Conservation (phyloP, 176 grass and related monocot species). For the Oropetium thomaeum region DNA sequence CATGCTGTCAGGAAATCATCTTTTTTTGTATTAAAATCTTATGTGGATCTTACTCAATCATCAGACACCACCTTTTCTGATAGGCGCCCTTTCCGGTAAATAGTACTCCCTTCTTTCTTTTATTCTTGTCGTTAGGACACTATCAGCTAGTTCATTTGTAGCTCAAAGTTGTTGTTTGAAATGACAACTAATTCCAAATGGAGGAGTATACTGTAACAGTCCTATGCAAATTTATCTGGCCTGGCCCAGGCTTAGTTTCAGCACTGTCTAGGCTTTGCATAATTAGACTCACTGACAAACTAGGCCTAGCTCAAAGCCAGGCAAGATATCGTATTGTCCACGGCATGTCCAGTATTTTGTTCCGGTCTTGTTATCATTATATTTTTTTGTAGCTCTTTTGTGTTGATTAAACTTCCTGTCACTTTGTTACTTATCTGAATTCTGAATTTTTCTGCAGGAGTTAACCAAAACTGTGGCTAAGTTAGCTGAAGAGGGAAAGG, state of each 20-base stretch:
- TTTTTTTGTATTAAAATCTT: not conserved
- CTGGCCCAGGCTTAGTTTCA: not conserved
- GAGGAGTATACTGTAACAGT: too few relatives aligned
- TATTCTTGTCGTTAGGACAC: too few relatives aligned
- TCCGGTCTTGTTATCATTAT: not conserved
- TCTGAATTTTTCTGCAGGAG: constrained; percentile 55
- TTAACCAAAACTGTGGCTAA: constrained; percentile 83
- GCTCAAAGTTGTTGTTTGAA: too few relatives aligned
- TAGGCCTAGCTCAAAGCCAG: not conserved
- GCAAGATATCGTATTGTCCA: not conserved
- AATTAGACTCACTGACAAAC: not conserved
- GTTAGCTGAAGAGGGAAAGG: constrained; percentile 95
- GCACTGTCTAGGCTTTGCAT: not conserved
- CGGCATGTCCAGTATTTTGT: not conserved
- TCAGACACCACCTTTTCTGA: not conserved
- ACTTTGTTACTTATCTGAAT: constrained; percentile 13
- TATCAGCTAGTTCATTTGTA: too few relatives aligned
- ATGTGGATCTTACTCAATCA: constrained; percentile 2
- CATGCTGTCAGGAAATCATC: not conserved
- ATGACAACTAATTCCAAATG: too few relatives aligned
- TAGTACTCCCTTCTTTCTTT: too few relatives aligned
- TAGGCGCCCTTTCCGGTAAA: not conserved
- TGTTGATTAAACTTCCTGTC: not conserved
- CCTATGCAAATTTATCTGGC: not conserved
- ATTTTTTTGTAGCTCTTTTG: not conserved